Evolutionary conservation across 768 basidiomycete species (phyloP).

Genomic region (Gautieria morchelliformis): DNA sequence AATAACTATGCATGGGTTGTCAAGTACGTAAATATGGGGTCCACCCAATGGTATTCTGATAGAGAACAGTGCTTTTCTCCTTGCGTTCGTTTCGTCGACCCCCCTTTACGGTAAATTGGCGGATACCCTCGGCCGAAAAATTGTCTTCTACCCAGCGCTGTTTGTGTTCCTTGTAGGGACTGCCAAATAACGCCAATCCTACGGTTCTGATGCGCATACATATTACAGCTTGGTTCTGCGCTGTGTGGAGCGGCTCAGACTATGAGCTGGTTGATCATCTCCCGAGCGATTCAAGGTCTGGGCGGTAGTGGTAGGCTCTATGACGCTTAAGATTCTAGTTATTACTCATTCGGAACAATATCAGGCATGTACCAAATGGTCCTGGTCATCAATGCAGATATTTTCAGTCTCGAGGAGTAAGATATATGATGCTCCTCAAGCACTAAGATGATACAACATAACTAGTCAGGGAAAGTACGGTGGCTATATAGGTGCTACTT

Average conservation of each 20-base stretch:
- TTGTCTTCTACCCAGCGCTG: conserved; percentile 57
- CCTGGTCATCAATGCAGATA: conserved; percentile 31
- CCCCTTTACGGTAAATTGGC: conserved; percentile 76
- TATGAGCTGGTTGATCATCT: conserved; percentile 33
- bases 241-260: conserved; percentile 35
- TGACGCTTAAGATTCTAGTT: not conserved
- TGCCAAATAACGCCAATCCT: not conserved
- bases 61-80: conserved; percentile 53
- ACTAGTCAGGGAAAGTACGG: conserved; percentile 30
- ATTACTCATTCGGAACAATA: not conserved
- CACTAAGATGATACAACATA: not conserved
- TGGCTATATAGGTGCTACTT: conserved; percentile 29
- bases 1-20: conserved; percentile 65
- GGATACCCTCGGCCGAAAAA: conserved; percentile 53
- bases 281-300: conserved; percentile 34
- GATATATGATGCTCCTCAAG: conserved; percentile 1
- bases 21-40: conserved; percentile 31
- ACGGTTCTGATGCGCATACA: not conserved
- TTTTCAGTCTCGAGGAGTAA: conserved; percentile 26
- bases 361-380: conserved; percentile 18
- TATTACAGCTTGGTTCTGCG: conserved; percentile 25
- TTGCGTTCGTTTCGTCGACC: conserved; percentile 53
- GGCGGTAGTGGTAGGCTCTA: conserved; percentile 30
- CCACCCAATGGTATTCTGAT: conserved; percentile 2
- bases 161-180: conserved; percentile 51